phyloP scores from a whole-genome alignment of 73 alveolate species.

The Tetrahymena elliotti region DNA sequence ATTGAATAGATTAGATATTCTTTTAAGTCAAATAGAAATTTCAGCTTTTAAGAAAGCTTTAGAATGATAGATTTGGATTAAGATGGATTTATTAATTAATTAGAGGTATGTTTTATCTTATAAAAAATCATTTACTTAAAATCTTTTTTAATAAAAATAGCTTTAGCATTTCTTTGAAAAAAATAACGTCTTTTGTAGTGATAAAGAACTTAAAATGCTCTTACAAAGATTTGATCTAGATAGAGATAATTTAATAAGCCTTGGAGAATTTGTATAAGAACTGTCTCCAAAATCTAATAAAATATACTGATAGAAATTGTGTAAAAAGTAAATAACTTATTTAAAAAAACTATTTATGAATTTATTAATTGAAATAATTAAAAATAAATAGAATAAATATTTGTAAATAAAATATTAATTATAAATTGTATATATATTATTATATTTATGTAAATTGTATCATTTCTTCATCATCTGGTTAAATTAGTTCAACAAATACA shows the following conservation, averaged over 20 bases:
- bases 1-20: neutral
- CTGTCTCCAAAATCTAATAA: neutral
- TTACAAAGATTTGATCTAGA: neutral
- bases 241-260: neutral
- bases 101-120: neutral
- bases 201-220: neutral
- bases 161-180: neutral
- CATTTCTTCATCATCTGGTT: too few relatives aligned
- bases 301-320: neutral
- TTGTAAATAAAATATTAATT: neutral
- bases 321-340: neutral
- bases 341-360: too few relatives aligned
- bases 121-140: neutral
- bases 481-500: too few relatives aligned
- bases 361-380: neutral
- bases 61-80: neutral
- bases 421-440: neutral
- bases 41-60: neutral
- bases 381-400: too few relatives aligned
- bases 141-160: neutral
- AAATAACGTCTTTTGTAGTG: neutral
- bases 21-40: neutral
- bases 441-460: too few relatives aligned
- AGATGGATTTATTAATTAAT: neutral
- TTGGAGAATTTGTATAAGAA: neutral